These are phyloP conservation scores for Crassisporium funariophilum DNA, from an alignment of 768 basidiomycete species.

Conservation along the genomic window DNA sequence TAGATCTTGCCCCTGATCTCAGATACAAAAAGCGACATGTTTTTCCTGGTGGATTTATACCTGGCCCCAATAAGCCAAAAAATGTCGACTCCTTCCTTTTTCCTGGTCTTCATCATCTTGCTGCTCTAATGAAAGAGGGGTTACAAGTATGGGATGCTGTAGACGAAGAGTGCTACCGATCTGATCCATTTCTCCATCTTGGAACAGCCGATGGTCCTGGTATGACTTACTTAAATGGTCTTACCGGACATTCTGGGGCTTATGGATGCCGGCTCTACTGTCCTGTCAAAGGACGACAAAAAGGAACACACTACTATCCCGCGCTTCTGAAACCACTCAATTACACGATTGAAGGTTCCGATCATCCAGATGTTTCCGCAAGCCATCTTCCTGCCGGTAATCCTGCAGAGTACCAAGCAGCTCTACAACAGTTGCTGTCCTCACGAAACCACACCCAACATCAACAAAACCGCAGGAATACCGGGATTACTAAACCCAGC, in stretches of 20 bases:
- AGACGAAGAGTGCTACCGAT: background rate
- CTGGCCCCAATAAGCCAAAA: too few relatives aligned
- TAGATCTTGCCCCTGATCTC: conserved; percentile 29
- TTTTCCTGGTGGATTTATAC: conserved; percentile 33
- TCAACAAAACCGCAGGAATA: background rate
- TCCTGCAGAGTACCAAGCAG: background rate
- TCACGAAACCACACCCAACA: background rate
- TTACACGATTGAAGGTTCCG: conserved; percentile 9
- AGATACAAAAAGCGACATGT: conserved; percentile 35
- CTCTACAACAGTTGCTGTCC: background rate
- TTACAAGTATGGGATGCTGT: background rate
- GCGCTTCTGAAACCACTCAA: conserved; percentile 22
- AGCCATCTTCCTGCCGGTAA: background rate
- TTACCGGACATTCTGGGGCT: too few relatives aligned
- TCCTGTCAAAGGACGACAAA: too few relatives aligned
- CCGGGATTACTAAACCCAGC: conserved; percentile 9
- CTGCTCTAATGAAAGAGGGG: background rate
- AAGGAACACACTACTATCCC: conserved; percentile 32
- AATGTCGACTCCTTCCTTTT: conserved; percentile 35
- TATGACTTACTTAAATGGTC: too few relatives aligned
- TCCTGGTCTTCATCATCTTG: conserved; percentile 23
- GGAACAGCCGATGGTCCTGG: too few relatives aligned
- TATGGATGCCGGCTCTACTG: too few relatives aligned
- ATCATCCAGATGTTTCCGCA: background rate
- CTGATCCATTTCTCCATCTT: background rate